A percentile compares a stretch with the other conserved stretches of the same genome.
Conservation (phyloP, 371 early-diverging fungal species). For the Cladochytrium tenue region DNA sequence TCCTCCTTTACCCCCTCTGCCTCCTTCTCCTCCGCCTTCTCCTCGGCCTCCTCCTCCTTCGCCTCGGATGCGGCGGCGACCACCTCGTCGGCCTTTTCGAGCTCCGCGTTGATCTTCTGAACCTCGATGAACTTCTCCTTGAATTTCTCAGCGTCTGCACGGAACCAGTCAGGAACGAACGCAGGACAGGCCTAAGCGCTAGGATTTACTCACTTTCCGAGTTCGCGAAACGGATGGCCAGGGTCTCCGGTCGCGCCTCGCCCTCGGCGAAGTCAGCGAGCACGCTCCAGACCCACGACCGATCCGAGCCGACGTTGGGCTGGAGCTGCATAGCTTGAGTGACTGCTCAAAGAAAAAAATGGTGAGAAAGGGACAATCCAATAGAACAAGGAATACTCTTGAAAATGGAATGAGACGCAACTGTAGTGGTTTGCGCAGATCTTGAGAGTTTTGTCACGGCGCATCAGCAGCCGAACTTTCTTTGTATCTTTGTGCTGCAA, state of each 20-base stretch:
- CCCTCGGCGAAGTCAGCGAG: constrained; percentile 89
- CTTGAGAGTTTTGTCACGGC: constrained; percentile 96
- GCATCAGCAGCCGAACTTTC: constrained; percentile 93
- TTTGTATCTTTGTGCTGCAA: constrained; percentile 84
- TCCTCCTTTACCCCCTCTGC: constrained; percentile 6
- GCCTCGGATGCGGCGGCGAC: constrained; percentile 8
- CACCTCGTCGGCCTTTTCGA: constrained; percentile 18
- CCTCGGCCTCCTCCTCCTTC: constrained; percentile 6
- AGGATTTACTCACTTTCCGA: constrained; percentile 67
- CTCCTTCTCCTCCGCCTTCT: neutral
- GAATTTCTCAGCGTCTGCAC: constrained; percentile 56
- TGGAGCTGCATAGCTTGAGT: constrained; percentile 82
- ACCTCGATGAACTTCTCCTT: constrained; percentile 67
- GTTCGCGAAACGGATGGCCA: constrained; percentile 96
- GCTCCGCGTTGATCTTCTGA: constrained; percentile 49
- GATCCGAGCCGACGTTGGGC: constrained; percentile 94
- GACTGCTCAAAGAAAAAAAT: constrained; percentile 45
- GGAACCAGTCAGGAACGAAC: constrained; percentile 45
- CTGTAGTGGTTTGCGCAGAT: constrained; percentile 96
- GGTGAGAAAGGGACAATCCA: constrained; percentile 2
- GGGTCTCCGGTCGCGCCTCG: constrained; percentile 75
- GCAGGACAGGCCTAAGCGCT: neutral
- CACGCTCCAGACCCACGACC: constrained; percentile 95
- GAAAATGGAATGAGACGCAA: constrained; percentile 26
- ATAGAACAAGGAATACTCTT: neutral